Evolutionary conservation across 495 filamentous ascomycete genomes (phyloP).

Genomic region (Hypoxylon perforatum): DNA sequence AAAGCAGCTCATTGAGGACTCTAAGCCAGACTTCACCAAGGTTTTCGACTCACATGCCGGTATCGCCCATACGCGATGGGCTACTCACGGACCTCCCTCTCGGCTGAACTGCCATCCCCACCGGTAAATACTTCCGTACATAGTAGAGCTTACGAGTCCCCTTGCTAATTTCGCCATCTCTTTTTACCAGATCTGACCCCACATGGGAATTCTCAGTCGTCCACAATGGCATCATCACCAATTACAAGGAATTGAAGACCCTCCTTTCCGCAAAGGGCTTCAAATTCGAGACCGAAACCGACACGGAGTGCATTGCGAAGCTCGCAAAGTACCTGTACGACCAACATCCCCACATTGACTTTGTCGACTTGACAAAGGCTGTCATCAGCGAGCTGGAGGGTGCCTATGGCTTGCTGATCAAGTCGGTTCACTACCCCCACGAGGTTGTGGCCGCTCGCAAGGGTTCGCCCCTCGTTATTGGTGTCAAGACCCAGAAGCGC

Average conservation of each 20-base stretch:
- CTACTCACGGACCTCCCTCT: constrained; percentile 94
- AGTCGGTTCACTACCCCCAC: constrained; percentile 98
- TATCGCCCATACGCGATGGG: constrained; percentile 99
- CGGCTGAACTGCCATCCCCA: constrained; percentile 97
- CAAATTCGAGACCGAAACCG: constrained; percentile 98
- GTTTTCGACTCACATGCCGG: constrained; percentile 97
- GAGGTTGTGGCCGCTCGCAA: constrained; percentile 98
- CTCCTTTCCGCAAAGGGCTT: constrained; percentile 94
- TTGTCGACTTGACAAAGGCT: constrained; percentile 94
- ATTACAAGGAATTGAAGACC: constrained; percentile 99
- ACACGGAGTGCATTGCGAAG: constrained; percentile 99
- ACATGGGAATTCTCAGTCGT: constrained; percentile 96
- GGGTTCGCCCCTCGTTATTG: constrained; percentile 95
- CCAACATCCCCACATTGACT: constrained; percentile 92
- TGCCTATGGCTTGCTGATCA: constrained; percentile 94
- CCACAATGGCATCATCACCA: constrained; percentile 99
- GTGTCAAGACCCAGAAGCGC: constrained; percentile 93
- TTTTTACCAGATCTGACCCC: constrained; percentile 69
- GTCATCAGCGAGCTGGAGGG: constrained; percentile 98
- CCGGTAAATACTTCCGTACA: constrained; percentile 69
- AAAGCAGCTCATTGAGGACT: constrained; percentile 88
- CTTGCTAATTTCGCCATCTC: constrained; percentile 36
- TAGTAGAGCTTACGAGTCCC: constrained; percentile 41
- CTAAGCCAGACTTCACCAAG: constrained; percentile 85
- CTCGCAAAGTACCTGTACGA: constrained; percentile 98